These are phyloP conservation scores for Leersia perrieri DNA, from an alignment of 176 grass and related monocot genomes.

Conservation along the genomic window DNA sequence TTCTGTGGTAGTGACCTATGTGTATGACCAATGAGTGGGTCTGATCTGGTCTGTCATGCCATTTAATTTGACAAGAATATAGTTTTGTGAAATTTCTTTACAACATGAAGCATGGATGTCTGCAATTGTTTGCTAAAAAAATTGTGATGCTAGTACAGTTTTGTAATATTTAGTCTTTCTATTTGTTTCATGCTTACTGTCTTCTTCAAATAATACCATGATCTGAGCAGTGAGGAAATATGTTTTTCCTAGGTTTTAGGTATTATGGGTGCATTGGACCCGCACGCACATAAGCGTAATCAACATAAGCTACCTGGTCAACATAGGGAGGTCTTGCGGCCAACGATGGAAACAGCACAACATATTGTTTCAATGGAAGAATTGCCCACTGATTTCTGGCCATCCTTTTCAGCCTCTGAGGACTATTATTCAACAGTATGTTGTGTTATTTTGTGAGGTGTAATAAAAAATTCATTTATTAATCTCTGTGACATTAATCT, in stretches of 20 bases:
- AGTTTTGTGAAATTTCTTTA: background rate
- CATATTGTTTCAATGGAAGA: conserved; percentile 99
- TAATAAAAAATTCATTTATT: background rate
- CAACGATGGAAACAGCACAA: conserved; percentile 73
- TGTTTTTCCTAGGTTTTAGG: conserved; percentile 75
- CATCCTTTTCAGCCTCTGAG: conserved; percentile 90
- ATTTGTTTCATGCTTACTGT: conserved; percentile 17
- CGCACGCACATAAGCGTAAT: conserved; percentile 92
- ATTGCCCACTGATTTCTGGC: conserved; percentile 86
- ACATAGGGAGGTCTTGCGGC: conserved; percentile 63
- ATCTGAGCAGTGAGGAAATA: conserved; percentile 17
- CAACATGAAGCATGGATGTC: background rate
- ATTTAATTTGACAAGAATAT: background rate
- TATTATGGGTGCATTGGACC: conserved; percentile 98
- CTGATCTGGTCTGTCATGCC: background rate
- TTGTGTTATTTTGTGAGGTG: conserved; percentile 23
- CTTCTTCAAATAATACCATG: background rate
- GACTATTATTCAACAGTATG: conserved; percentile 97
- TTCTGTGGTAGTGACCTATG: too few species aligned
- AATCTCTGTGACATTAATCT: conserved; percentile 28
- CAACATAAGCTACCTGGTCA: conserved; percentile 82
- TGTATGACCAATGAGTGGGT: background rate
- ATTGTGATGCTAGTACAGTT: background rate
- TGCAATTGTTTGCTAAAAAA: background rate
- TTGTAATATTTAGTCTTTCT: background rate